Base-by-base conservation (phyloP, 371 early-diverging fungal species). In the Apophysomyces variabilis region DNA sequence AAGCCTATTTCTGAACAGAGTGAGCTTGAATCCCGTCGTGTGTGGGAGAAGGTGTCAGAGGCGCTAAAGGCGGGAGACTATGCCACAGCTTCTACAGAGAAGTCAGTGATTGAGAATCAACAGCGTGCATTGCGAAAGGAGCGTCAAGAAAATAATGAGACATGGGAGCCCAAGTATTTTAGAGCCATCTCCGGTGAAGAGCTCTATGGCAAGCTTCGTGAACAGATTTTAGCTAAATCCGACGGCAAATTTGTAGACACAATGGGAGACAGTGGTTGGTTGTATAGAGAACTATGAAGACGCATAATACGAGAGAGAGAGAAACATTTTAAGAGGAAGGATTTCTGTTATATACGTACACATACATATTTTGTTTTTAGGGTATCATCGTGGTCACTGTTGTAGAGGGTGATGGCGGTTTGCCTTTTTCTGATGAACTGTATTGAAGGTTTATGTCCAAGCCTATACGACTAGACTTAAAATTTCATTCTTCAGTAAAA, bases 11-110 rank as follows among this genome's bases (percentile, higher is more conserved):
- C 75, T 5, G 79, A 89, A 63, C 92, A 92, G 76, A 76, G 73
- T 9, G 80, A 72, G 38, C 71, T 89, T 16, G 93, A 94, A 71
- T 90, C 92, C 38, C 90, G 89, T 61, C 83, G 82, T 36, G 75
- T 94, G 41, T 94, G 94, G 94, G 67, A 82, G 43, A 78, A 80
- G 64, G 92, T 92, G 5, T 83, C 91, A 6, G 76, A 88, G 14
- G 92, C 93, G 7, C 79, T 94, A 57, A 81, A 74, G 54, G 69
- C 71, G 32, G 87, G 88, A 54, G 88, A 92, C 63, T 92, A 88
- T 66, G 83, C 77, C 12, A 76, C 84, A 2, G 94, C 94, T 0
- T 90, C 90, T 6, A 71, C 72, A 57, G 86, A 88, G 62, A 93
- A 93, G 73, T 79, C 90, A 4, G 76, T 69, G 1, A 89, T 93